A percentile compares a stretch with the other conserved stretches of the same genome.
Conservation (phyloP, 73 alveolate species). For the Paramecium primaurelia region DNA sequence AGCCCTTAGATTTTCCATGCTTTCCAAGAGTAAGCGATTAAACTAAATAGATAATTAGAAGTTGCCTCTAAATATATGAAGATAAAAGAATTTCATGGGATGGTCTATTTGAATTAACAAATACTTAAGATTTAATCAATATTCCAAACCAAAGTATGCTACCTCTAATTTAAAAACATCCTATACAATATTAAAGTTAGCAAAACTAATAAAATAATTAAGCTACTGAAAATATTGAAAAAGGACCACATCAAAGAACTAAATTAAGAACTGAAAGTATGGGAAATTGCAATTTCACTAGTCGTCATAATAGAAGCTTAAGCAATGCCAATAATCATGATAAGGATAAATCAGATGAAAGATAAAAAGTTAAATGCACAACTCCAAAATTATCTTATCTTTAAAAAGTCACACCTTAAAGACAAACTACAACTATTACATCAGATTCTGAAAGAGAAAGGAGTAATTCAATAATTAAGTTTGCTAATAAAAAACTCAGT, state of each 20-base stretch:
- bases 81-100: neutral
- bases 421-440: neutral
- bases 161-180: neutral
- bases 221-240: neutral
- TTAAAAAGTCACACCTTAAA: neutral
- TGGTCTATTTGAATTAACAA: neutral
- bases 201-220: neutral
- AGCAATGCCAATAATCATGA: neutral
- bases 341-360: neutral
- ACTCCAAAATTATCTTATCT: neutral
- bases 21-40: neutral
- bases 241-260: neutral
- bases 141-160: neutral
- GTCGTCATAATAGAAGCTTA: neutral
- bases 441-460: slow-evolving; percentile 1
- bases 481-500: neutral
- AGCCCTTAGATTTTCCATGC: neutral
- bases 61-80: neutral
- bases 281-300: neutral
- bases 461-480: slow-evolving; percentile 10
- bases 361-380: neutral
- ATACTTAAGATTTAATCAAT: neutral
- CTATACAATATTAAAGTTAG: neutral
- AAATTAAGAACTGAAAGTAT: slow-evolving; percentile 24
- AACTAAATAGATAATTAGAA: neutral